Percentiles rank a stretch among this genome's conserved stretches.
These are phyloP conservation scores for Zoysia pacifica DNA, from an alignment of 176 grass and related monocot genomes.

Conservation along the genomic window DNA sequence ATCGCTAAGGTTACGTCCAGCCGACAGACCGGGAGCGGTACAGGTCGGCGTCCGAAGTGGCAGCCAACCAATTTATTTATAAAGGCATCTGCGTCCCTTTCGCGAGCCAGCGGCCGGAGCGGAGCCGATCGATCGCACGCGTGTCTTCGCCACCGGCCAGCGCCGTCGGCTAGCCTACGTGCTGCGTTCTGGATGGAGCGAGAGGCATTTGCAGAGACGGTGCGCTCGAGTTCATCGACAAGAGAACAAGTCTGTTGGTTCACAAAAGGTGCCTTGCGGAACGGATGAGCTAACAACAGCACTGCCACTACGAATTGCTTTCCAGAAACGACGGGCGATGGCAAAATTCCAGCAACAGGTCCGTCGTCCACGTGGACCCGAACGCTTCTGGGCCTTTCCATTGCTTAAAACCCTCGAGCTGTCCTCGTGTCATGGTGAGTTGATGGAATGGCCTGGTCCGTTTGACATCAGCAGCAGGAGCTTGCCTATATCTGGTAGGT, in stretches of 20 bases:
- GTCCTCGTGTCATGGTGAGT: no score
- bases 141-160: not conserved
- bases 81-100: not conserved
- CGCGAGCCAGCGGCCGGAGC: not conserved
- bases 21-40: not conserved
- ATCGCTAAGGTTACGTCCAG: not conserved
- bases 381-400: no score
- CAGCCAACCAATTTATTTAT: no score
- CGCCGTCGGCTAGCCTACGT: not conserved
- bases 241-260: not conserved
- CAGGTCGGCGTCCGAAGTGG: conserved; percentile 7
- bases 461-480: not conserved
- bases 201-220: not conserved
- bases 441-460: not conserved
- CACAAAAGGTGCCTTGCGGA: not conserved
- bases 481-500: not conserved
- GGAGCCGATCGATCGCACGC: not conserved
- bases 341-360: no score
- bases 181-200: not conserved
- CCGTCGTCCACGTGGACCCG: no score
- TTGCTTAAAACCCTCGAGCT: no score
- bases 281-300: no score
- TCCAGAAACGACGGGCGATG: no score
- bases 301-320: no score
- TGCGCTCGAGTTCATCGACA: no score